phyloP scores from a whole-genome alignment of 306 rosid species.

The Inga laurina region DNA sequence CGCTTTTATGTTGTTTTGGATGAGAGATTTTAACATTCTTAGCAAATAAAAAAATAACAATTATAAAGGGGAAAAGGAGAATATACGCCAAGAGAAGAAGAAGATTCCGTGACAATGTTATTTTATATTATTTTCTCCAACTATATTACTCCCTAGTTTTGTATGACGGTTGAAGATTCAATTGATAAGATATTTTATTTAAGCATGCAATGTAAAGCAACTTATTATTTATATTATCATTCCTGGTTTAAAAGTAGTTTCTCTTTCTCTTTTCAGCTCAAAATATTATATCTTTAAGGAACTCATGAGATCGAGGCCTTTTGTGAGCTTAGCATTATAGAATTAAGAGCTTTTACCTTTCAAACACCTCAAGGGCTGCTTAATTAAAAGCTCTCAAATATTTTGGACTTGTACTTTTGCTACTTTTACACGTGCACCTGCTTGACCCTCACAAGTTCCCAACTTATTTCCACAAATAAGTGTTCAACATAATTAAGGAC shows the following conservation, averaged over 20 bases:
- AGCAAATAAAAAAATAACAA: neutral
- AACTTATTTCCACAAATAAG: neutral
- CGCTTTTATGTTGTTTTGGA: neutral
- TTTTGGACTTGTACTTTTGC: constrained; percentile 28
- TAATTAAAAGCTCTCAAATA: neutral
- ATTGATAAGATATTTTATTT: neutral
- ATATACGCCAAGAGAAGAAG: neutral
- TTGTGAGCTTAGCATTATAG: neutral
- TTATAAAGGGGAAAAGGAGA: neutral
- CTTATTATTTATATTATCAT: neutral
- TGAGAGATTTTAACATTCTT: neutral
- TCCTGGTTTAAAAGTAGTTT: neutral
- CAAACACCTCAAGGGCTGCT: constrained; percentile 35
- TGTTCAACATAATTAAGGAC: neutral
- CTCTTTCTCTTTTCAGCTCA: neutral
- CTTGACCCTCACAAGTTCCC: neutral
- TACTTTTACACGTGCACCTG: constrained; percentile 37
- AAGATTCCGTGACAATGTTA: neutral
- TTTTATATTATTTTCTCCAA: neutral
- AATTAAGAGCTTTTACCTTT: constrained; percentile 36
- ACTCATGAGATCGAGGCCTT: neutral
- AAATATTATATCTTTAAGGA: neutral
- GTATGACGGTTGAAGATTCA: neutral
- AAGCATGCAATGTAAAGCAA: neutral
- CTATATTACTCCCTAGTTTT: neutral